phyloP scores from a whole-genome alignment of 345 rosid genomes.

The Trapa bicornis region DNA sequence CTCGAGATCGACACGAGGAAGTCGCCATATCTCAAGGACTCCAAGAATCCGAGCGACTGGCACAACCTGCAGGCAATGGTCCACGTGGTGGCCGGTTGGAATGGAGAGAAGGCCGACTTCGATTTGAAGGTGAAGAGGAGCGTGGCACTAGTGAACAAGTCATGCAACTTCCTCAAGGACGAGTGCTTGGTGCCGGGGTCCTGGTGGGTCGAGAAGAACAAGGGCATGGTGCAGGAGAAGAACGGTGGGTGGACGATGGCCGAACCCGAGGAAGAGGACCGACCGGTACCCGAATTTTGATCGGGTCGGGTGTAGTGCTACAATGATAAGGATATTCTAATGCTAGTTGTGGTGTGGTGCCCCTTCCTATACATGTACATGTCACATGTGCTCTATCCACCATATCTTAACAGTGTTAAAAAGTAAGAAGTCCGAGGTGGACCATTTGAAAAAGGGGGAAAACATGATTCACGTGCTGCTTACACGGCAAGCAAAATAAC shows the following conservation, averaged over 20 bases:
- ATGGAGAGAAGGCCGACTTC: conserved; percentile 52
- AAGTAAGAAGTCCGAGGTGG: too few relatives aligned
- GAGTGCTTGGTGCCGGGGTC: conserved; percentile 63
- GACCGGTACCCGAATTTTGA: conserved; percentile 46
- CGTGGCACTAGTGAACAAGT: conserved; percentile 75
- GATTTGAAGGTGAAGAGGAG: conserved; percentile 64
- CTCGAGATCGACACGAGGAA: conserved; percentile 62
- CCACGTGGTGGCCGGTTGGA: conserved; percentile 78
- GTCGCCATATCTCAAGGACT: conserved; percentile 51
- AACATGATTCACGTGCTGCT: too few relatives aligned
- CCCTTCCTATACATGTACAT: too few relatives aligned
- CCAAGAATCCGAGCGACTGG: conserved; percentile 72
- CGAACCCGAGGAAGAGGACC: conserved; percentile 44
- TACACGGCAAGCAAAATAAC: too few relatives aligned
- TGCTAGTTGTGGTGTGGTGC: too few relatives aligned
- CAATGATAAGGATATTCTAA: too few relatives aligned
- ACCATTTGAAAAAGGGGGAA: too few relatives aligned
- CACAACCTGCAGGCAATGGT: conserved; percentile 84
- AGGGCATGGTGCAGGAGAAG: conserved; percentile 44
- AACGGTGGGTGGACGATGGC: conserved; percentile 58
- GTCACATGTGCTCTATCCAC: too few relatives aligned
- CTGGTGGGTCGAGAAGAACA: conserved; percentile 94
- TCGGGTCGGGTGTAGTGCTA: neutral
- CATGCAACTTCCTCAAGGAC: conserved; percentile 50
- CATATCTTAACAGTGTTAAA: too few relatives aligned